Evolutionary conservation across 352 stramenopile genomes (phyloP).

Genomic region (Globisporangium uncinulatum): DNA sequence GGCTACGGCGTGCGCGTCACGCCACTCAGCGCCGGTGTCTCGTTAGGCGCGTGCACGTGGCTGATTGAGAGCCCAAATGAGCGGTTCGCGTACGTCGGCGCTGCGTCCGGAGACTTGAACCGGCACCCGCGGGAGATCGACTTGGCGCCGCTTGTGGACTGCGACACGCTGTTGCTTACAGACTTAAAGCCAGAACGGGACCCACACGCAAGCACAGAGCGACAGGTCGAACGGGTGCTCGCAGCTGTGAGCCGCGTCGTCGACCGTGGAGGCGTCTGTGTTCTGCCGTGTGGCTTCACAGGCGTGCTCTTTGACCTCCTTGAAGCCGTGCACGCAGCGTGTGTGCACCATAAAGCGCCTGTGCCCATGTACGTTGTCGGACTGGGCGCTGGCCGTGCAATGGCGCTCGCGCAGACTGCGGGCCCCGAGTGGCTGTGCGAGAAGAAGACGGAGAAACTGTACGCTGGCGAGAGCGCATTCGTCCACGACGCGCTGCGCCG

Average conservation of each 20-base stretch:
- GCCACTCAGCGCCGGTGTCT: slow-evolving; percentile 68
- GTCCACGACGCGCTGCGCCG: slow-evolving; percentile 49
- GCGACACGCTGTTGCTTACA: slow-evolving; percentile 71
- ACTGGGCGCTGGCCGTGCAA: slow-evolving; percentile 32
- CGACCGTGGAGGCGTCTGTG: slow-evolving; percentile 60
- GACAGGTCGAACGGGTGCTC: slow-evolving; percentile 65
- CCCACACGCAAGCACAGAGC: slow-evolving; percentile 62
- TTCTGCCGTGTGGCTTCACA: slow-evolving; percentile 50
- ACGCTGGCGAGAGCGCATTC: slow-evolving; percentile 65
- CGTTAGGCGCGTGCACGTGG: slow-evolving; percentile 66
- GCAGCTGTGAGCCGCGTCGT: slow-evolving; percentile 49
- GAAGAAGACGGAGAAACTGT: slow-evolving; percentile 79
- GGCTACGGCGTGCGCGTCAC: slow-evolving; percentile 70
- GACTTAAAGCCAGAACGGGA: slow-evolving; percentile 73
- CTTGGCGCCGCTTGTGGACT: slow-evolving; percentile 64
- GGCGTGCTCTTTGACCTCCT: slow-evolving; percentile 79
- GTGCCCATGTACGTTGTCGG: slow-evolving; percentile 69
- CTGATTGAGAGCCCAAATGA: slow-evolving; percentile 66
- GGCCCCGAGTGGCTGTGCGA: slow-evolving; percentile 81
- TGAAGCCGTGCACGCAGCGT: slow-evolving; percentile 56
- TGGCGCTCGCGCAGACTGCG: slow-evolving; percentile 39
- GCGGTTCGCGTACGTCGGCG: slow-evolving; percentile 64
- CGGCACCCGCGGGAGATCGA: slow-evolving; percentile 82
- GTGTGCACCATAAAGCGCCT: slow-evolving; percentile 37
- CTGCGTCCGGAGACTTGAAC: slow-evolving; percentile 77